A percentile compares a stretch with the other conserved stretches of the same genome.
Conservation (phyloP, 345 rosid genomes). For the Euphorbia pulcherrima region DNA sequence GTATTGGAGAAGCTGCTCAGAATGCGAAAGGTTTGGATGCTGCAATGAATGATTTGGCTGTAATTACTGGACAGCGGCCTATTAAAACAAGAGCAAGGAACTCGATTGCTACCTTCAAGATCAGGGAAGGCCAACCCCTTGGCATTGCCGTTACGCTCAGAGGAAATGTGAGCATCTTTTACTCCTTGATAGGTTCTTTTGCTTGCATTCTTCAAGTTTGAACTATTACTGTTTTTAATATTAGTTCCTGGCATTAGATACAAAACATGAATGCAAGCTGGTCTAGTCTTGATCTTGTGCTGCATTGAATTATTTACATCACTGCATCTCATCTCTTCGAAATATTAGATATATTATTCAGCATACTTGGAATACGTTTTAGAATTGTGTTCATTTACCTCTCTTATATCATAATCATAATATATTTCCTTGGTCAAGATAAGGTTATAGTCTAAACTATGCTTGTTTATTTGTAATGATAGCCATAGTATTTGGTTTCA, state of each 20-base stretch:
- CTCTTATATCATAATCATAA: background rate
- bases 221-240: background rate
- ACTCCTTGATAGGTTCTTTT: background rate
- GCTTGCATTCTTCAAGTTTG: background rate
- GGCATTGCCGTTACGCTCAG: constrained; percentile 87
- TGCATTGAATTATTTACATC: background rate
- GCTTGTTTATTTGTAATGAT: background rate
- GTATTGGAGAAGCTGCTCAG: constrained; percentile 92
- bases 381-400: background rate
- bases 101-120: constrained; percentile 83
- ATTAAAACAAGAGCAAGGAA: constrained; percentile 72
- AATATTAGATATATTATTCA: too few relatives aligned
- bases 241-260: background rate
- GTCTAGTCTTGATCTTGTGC: background rate
- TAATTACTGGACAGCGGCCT: constrained; percentile 84
- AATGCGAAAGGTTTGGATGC: constrained; percentile 88
- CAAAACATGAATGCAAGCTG: background rate
- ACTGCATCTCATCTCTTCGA: background rate
- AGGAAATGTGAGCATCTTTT: constrained; percentile 61
- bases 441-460: background rate
- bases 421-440: background rate
- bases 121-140: constrained; percentile 84
- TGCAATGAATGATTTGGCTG: constrained; percentile 73
- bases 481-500: background rate
- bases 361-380: background rate